These are phyloP conservation scores for Sordariomycetes sp. DNA, from an alignment of 2,329 filamentous ascomycete species.

Conservation along the genomic window DNA sequence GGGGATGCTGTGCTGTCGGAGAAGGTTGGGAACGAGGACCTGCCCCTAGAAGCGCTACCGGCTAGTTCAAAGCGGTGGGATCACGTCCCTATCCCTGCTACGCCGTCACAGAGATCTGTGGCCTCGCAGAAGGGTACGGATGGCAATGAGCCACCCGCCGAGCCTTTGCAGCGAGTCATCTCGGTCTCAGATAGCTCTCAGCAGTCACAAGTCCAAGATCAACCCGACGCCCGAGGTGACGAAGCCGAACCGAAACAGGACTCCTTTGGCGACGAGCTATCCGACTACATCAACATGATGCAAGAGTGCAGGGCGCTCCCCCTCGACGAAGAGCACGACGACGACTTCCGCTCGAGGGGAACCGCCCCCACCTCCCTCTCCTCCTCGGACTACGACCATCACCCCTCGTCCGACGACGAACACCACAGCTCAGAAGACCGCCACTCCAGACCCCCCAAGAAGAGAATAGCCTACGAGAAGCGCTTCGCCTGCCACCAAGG, in stretches of 20 bases:
- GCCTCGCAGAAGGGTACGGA: not conserved
- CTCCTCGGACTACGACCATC: constrained; percentile 9
- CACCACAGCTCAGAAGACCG: constrained; percentile 10
- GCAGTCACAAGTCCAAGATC: not conserved
- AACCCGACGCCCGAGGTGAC: not conserved
- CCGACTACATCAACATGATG: constrained; percentile 49
- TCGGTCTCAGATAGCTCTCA: not conserved
- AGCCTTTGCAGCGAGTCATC: not conserved
- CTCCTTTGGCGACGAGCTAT: constrained; percentile 38
- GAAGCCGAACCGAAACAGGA: constrained; percentile 1
- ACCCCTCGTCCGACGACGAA: constrained; percentile 7
- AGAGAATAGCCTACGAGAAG: constrained; percentile 25
- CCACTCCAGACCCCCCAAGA: constrained; percentile 9
- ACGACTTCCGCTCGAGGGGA: constrained; percentile 12
- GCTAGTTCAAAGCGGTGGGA: constrained; percentile 17
- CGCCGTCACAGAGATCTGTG: constrained; percentile 14
- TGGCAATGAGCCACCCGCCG: not conserved
- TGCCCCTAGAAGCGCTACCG: constrained; percentile 16
- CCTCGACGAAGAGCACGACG: constrained; percentile 34
- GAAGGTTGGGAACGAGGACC: not conserved
- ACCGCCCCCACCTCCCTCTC: constrained; percentile 5
- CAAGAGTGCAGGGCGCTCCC: constrained; percentile 46
- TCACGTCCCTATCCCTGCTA: constrained; percentile 21
- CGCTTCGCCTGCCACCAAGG: constrained; percentile 41
- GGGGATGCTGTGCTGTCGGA: constrained; percentile 3